Base-by-base conservation (phyloP, 2,329 filamentous ascomycete genomes). In the Colletotrichum caudatum region DNA sequence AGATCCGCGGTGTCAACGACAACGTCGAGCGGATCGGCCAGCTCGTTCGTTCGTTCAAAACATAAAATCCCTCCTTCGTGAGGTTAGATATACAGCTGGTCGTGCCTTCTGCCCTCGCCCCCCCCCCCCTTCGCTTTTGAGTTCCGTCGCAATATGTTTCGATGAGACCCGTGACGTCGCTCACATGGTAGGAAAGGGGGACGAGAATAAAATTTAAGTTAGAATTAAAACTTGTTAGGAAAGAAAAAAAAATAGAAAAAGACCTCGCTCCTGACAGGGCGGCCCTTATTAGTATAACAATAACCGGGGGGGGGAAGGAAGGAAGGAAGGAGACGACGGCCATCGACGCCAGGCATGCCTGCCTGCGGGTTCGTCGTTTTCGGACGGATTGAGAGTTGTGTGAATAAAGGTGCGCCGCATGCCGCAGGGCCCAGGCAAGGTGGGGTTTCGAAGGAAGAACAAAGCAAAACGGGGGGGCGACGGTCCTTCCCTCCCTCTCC, bases 311-410 rank as follows among this genome's bases (percentile, higher is more conserved):
- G 51, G 16, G 39, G 39, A 14, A 16, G 12, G 39, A 9, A 9
- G 35, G 18, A 6, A 9, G 41, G 51, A 51, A 58, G 41, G 44
- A 67, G 44, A 57, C 51, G 57, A n/a, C 4, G 20, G 44, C 50
- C 58, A 63, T 67, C 57, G 50, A 62, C 29, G 29, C 29, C 29
- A 4, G 29, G 26, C 26, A 9, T 37, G 35, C 35, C 35, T 51
- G 64, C 51, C 41, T 37, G 41, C 41, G 51, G 29, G 51, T 50
- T 62, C 56, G 23, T 29, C 44, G 37, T 66, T 65, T 58, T 71
- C 53, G 53, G 59, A 64, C 69, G 59, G 44, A 48, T 23, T 20
- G 20, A 8, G 44, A 11, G 14, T n/a, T 46, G 44, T 20, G 41
- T n/a, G 33, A 35, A 37, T 12, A 37, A 37, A 35, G 37, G 35